A percentile compares a stretch with the other conserved stretches of the same genome.
Conservation (phyloP, 108 stramenopile species). For the Pseudonitzschia pungens region DNA sequence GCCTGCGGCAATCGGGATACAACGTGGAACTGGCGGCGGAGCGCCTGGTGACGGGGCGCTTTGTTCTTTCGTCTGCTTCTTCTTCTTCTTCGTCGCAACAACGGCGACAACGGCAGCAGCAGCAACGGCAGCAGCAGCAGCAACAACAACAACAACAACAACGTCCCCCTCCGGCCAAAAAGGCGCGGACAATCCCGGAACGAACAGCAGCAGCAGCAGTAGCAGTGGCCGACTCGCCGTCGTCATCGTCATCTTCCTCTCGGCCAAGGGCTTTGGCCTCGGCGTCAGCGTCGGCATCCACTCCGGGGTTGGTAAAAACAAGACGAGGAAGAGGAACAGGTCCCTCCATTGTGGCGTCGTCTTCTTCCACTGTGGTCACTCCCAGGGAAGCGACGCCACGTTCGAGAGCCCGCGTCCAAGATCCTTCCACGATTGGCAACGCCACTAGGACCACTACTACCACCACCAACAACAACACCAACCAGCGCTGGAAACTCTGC, state of each 20-base stretch:
- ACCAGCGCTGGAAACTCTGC: slow-evolving; percentile 54
- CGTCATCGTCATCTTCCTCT: background rate
- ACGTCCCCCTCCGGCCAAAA: no score
- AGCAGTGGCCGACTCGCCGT: background rate
- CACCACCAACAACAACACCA: background rate
- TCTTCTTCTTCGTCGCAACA: no score
- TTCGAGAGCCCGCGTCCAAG: background rate
- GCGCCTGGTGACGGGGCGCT: slow-evolving; percentile 56
- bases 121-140: no score
- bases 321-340: background rate
- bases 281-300: no score
- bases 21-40: slow-evolving; percentile 77
- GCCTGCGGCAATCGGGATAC: slow-evolving; percentile 54
- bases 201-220: no score
- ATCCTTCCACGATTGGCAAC: background rate
- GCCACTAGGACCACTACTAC: background rate
- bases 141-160: background rate
- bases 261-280: no score
- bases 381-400: background rate
- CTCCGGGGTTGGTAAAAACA: no score
- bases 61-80: no score
- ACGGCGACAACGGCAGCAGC: background rate
- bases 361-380: slow-evolving; percentile 2
- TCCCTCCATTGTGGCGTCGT: background rate
- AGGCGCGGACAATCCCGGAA: no score